Conservation (phyloP, 1,284 basidiomycete genomes). For the Ganoderma lucidum region DNA sequence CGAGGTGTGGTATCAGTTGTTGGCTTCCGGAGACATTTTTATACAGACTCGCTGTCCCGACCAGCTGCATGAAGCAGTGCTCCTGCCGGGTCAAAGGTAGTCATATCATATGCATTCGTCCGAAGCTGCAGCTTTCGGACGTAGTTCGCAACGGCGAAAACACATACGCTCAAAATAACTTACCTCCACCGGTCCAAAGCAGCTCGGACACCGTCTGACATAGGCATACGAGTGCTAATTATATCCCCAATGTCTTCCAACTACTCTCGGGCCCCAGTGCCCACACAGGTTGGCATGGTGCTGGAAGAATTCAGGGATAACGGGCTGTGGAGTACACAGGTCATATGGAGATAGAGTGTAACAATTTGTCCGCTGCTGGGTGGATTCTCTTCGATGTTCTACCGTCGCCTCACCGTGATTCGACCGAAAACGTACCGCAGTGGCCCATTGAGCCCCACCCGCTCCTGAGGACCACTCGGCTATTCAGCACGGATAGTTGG, state of each 20-base stretch:
- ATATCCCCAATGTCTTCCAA: not conserved
- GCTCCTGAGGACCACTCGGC: not conserved
- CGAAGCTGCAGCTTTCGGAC: slow-evolving; percentile 17
- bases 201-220: slow-evolving; percentile 13
- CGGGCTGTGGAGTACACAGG: slow-evolving; percentile 15
- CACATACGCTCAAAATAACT: slow-evolving; percentile 16
- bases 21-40: not conserved
- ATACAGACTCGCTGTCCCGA: not conserved
- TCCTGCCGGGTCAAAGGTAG: too few species aligned
- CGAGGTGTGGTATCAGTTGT: not conserved
- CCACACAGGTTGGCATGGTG: not conserved
- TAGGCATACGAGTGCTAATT: not conserved
- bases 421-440: slow-evolving; percentile 27
- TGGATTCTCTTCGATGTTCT: not conserved
- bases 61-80: too few species aligned
- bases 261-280: slow-evolving; percentile 9
- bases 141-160: slow-evolving; percentile 21
- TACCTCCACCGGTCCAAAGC: slow-evolving; percentile 9
- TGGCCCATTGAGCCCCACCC: not conserved
- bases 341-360: slow-evolving; percentile 16
- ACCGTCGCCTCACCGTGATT: slow-evolving; percentile 12
- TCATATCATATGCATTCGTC: not conserved
- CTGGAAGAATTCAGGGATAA: slow-evolving; percentile 18
- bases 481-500: not conserved
- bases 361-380: not conserved